Base-by-base conservation (phyloP, 768 basidiomycete species). In the Mycena metata region DNA sequence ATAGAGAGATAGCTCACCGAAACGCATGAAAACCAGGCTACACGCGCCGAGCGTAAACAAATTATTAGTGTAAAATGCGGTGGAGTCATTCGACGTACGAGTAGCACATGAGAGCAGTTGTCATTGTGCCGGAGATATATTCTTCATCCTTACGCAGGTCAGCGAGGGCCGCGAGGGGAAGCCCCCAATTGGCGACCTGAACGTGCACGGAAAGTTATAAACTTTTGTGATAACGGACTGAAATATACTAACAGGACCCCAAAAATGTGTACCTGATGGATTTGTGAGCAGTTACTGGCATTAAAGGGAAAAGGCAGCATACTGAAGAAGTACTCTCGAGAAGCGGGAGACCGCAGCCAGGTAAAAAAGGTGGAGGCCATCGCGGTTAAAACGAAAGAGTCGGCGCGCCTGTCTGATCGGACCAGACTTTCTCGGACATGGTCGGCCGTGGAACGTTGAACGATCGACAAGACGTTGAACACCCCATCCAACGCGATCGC, bases 171-270 rank as follows among this genome's bases (percentile, higher is more conserved):
- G 97, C 97, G 43, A 99, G 82, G 66, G 97, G 97, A 19, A 99
- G 88, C 75, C 97, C 97, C 94, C 97, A 99, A 84, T 99, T 99
- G 69, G 97, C 97, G 69, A 96, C 91, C 96, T 97, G 75, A 56
- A 63, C 36, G 43, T 16, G n/a, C 33, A 35, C 51, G 33, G 35
- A 59, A 56, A 62, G 42, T 54, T 62, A 69, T 65, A 71, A 51
- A 35, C 49, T 39, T 66, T 30, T 10, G 15, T 15, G 39, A 63
- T 52, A 35, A 70, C 46, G 63, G 41, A 8, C 56, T n/a, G 64
- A 64, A 67, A 36, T 47, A 74, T n/a, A 90, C 94, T 78, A 69
- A 97, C 96, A 68, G 96, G 96, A 73, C 96, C 96, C 96, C 96
- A 98, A 84, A 98, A 98, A 81, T 98, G 96, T 70, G 96, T 98